Conservation (phyloP, 2,329 filamentous ascomycete species). For the Xylariaceae sp. region DNA sequence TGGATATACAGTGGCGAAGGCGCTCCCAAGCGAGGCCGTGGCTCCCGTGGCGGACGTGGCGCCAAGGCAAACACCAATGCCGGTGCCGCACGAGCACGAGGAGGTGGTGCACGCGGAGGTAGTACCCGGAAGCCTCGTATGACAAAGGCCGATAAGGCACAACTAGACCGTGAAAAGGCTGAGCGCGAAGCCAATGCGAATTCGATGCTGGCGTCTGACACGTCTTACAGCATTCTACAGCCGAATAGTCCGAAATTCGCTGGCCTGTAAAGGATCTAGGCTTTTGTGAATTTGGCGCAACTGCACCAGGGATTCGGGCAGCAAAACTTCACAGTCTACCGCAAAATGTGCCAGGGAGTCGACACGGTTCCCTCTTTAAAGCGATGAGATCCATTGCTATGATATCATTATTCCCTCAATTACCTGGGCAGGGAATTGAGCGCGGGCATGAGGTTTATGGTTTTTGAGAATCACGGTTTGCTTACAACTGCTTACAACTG, state of each 20-base stretch:
- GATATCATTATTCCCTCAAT: conserved; percentile 8
- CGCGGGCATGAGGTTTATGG: conserved; percentile 2
- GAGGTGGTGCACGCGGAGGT: conserved; percentile 55
- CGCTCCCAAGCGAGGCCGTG: conserved; percentile 62
- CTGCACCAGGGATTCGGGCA: conserved; percentile 10
- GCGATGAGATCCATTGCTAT: conserved; percentile 10
- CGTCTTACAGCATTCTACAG: conserved; percentile 31
- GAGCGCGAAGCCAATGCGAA: conserved; percentile 53
- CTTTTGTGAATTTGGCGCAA: background rate
- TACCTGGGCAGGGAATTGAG: conserved; percentile 1
- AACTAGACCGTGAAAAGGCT: conserved; percentile 74
- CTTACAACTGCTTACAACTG: background rate
- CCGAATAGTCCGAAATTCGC: conserved; percentile 32
- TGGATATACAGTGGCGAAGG: conserved; percentile 57
- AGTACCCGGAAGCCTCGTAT: conserved; percentile 74
- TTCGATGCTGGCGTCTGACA: conserved; percentile 27
- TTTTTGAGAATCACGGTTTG: background rate
- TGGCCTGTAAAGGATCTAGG: conserved; percentile 24
- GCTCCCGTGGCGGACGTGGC: conserved; percentile 44
- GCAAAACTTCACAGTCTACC: background rate
- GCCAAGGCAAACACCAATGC: conserved; percentile 56
- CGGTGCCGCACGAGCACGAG: conserved; percentile 39
- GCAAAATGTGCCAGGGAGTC: background rate
- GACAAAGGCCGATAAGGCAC: conserved; percentile 78
- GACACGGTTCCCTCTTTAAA: background rate